phyloP scores from a whole-genome alignment of 139 green algal species.

The Desmodesmus armatus region DNA sequence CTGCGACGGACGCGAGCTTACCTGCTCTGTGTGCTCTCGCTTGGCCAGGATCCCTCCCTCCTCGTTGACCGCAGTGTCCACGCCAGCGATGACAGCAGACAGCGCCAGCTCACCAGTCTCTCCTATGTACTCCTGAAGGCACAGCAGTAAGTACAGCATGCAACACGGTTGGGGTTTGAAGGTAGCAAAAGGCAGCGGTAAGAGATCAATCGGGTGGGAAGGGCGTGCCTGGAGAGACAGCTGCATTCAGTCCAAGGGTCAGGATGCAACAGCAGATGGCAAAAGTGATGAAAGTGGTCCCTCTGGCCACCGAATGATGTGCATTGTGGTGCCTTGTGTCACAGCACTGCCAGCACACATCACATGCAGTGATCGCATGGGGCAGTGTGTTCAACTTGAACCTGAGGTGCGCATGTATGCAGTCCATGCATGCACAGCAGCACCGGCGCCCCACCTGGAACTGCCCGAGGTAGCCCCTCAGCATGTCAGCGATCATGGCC shows the following conservation, averaged over 20 bases:
- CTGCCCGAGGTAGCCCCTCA: not conserved
- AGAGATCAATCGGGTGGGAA: too few relatives aligned
- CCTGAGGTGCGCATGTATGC: not conserved
- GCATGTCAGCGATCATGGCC: not conserved
- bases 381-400: not conserved
- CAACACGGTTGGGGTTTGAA: too few relatives aligned
- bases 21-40: constrained; percentile 26
- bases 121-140: constrained; percentile 28
- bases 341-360: not conserved
- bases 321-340: not conserved
- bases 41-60: constrained; percentile 17
- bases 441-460: not conserved
- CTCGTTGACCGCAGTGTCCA: not conserved
- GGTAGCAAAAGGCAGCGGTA: too few relatives aligned
- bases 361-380: not conserved
- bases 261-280: too few relatives aligned
- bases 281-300: too few relatives aligned
- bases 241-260: too few relatives aligned
- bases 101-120: constrained; percentile 34
- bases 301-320: too few relatives aligned
- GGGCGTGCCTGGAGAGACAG: too few relatives aligned
- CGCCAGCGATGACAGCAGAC: constrained; percentile 8
- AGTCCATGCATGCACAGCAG: not conserved
- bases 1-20: not conserved
- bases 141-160: too few relatives aligned